Percentiles rank a stretch among this genome's conserved stretches.
These are phyloP conservation scores for Aspergillus flavus DNA, from an alignment of 2,329 filamentous ascomycete genomes.

Conservation along the genomic window DNA sequence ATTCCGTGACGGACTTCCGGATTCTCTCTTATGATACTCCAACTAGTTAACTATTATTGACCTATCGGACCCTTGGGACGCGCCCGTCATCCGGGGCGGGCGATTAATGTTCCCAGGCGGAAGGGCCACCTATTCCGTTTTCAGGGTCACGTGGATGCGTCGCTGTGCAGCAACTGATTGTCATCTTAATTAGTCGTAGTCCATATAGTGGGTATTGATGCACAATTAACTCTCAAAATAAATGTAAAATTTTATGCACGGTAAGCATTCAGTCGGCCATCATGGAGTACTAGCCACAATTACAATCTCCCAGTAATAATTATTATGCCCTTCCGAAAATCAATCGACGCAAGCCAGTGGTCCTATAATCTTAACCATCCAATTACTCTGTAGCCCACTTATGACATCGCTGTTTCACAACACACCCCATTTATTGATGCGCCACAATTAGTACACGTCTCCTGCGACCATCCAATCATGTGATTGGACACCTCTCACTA, in stretches of 20 bases:
- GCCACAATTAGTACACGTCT: slow-evolving; percentile 4
- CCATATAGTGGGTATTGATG: too few species aligned
- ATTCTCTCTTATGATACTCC: not conserved
- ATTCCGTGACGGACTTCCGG: slow-evolving; percentile 8
- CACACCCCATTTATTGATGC: not conserved
- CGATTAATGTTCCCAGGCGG: slow-evolving; percentile 14
- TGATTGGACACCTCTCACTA: slow-evolving; percentile 20
- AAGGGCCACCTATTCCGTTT: slow-evolving; percentile 23
- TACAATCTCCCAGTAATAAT: not conserved
- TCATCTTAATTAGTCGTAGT: too few species aligned
- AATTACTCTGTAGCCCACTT: not conserved
- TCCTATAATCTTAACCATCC: not conserved
- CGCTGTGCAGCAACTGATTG: too few species aligned
- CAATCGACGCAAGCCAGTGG: not conserved
- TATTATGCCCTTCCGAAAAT: too few species aligned
- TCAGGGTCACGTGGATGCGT: slow-evolving; percentile 7
- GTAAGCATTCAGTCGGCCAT: not conserved
- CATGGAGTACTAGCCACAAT: not conserved
- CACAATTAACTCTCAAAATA: not conserved
- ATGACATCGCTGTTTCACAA: slow-evolving; percentile 18
- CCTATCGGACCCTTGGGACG: slow-evolving; percentile 6
- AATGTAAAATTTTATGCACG: not conserved
- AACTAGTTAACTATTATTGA: slow-evolving; percentile 2
- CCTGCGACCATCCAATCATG: slow-evolving; percentile 16
- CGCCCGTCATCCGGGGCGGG: slow-evolving; percentile 17